Conservation (phyloP, 2,329 filamentous ascomycete genomes). For the Trichoderma koningiopsis region DNA sequence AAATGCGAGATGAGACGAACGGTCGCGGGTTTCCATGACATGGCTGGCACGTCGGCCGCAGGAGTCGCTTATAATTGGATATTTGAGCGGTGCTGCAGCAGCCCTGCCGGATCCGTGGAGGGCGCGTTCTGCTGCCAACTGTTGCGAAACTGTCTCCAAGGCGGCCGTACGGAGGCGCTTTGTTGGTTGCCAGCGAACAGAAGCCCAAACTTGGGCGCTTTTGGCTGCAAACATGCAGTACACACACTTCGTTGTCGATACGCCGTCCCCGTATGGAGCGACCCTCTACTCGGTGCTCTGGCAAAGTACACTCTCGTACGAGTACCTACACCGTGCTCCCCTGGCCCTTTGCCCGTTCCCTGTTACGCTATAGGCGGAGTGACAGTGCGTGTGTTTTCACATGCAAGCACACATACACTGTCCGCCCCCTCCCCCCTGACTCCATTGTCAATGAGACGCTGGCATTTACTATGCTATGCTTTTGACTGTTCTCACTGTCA, state of each 20-base stretch:
- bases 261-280: background rate
- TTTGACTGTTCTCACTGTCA: background rate
- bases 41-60: background rate
- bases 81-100: background rate
- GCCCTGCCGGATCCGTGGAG: background rate
- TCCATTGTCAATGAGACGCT: background rate
- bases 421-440: background rate
- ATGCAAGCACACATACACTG: background rate
- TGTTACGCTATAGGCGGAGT: background rate
- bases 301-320: background rate
- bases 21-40: background rate
- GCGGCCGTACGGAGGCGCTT: background rate
- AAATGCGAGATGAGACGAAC: background rate
- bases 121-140: background rate
- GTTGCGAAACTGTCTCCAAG: background rate
- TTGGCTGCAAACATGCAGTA: background rate
- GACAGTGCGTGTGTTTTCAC: background rate
- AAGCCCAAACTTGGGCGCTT: background rate
- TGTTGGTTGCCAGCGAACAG: background rate
- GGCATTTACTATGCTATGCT: background rate
- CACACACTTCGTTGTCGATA: background rate
- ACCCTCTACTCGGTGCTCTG: background rate
- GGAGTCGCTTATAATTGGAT: background rate
- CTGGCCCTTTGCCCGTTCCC: background rate
- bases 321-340: conserved; percentile 26